Evolutionary conservation across 805 yeast genomes (phyloP), one percentile per base, ranked within the genome.

Genomic region (Saccharomycopsis schoenii): DNA sequence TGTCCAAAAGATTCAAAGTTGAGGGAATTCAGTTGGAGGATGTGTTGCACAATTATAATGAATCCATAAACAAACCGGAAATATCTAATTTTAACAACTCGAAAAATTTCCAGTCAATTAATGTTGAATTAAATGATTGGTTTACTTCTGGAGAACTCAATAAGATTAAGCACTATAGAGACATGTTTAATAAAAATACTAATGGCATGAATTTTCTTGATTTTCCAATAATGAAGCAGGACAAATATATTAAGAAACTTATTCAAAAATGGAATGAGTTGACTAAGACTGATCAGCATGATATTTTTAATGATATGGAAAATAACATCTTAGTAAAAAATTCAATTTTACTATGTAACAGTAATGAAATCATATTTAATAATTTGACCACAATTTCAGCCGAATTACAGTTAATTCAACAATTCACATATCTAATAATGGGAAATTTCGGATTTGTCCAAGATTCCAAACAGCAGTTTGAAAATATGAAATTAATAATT

Each of bases 71-170:
- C n/a, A 63, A 59, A 56, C 19, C 62, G 41, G 52, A 47, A 42
- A 59, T 59, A 1, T 58, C 62, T 11, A 40, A 60, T 11, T 61
- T 64, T 34, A 61, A 64, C 37, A 39, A 57, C 25, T 36, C 37
- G 12, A 55, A 51, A 43, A 39, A 29, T 4, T 59, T 59, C 40
- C 60, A 61, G 41, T 29, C 41, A 9, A 60, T 60, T 51, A 57
- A 59, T 21, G 52, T 41, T 6, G 66, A 64, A 19, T 40, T 72
- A 15, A 69, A 70, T 57, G 77, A 75, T 56, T 75, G 78, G 78
- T 75, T 75, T 58, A 67, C 69, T 29, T 63, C 52, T 51, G 65
- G 64, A 34, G 77, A 75, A 57, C 61, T 75, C 34, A 66, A 63
- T 40, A 56, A 60, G 25, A 55, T 64, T n/a, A 29, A 41, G 17